Percentiles rank a stretch among this genome's conserved stretches.
These are phyloP conservation scores for Solanum chaucha DNA, from an alignment of 257 asterid genomes.

Conservation along the genomic window DNA sequence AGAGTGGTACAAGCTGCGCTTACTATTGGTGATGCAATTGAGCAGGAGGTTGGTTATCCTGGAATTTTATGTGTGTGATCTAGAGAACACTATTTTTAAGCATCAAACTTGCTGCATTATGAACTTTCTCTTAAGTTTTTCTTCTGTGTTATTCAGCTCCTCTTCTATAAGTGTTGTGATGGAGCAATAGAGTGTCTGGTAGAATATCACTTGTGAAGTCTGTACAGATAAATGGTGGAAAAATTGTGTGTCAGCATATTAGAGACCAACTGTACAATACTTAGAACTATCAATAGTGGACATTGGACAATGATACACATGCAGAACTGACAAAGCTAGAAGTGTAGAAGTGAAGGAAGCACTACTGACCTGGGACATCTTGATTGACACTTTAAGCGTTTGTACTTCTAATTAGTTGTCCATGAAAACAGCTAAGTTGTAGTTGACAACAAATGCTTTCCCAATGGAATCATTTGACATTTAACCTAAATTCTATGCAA, in stretches of 20 bases:
- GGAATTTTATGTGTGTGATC: not conserved
- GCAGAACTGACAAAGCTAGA: not conserved
- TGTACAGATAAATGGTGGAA: not conserved
- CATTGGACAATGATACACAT: not conserved
- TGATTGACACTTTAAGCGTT: not conserved
- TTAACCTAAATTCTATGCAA: not conserved
- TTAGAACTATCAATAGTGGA: not conserved
- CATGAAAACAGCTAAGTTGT: not conserved
- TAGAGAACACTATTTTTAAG: not conserved
- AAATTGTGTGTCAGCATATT: not conserved
- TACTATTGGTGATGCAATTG: conserved; percentile 69
- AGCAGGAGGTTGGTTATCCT: conserved; percentile 69
- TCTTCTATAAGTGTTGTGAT: not conserved
- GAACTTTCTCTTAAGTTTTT: not conserved
- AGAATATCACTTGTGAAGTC: not conserved
- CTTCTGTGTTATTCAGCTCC: not conserved
- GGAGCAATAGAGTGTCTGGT: not conserved
- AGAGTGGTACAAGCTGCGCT: conserved; percentile 73
- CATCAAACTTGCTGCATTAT: not conserved
- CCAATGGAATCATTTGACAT: not conserved
- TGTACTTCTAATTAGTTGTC: not conserved
- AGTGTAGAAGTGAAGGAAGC: not conserved
- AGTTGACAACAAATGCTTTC: not conserved
- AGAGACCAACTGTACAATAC: not conserved
- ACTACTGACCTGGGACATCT: not conserved